Evolutionary conservation across 2,329 filamentous ascomycete genomes (phyloP).

Genomic region (Fusarium acutatum): DNA sequence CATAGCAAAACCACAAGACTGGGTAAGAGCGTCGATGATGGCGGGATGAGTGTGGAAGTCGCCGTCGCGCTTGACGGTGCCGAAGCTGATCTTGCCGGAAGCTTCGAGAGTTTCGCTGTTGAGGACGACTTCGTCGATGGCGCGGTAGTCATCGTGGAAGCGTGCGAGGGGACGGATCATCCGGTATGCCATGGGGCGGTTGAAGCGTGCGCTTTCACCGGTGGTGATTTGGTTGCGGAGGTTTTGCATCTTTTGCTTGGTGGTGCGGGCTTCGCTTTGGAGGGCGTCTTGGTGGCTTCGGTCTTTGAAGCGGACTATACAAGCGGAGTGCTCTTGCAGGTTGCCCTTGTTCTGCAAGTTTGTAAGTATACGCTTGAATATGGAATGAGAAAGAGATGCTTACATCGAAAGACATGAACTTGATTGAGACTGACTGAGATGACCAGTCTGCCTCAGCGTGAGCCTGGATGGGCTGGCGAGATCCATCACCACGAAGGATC

Average conservation of each 20-base stretch:
- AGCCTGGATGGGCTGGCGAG: conserved; percentile 20
- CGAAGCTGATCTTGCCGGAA: conserved; percentile 24
- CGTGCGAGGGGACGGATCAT: conserved; percentile 31
- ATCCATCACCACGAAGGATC: conserved; percentile 10
- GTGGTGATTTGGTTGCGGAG: conserved; percentile 23
- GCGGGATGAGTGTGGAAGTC: conserved; percentile 34
- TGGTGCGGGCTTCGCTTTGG: neutral
- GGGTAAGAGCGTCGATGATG: conserved; percentile 31
- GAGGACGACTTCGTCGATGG: conserved; percentile 32
- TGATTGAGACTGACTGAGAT: neutral
- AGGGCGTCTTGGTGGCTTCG: conserved; percentile 7
- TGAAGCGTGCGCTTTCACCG: conserved; percentile 27
- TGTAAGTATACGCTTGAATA: neutral
- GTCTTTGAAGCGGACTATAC: conserved; percentile 26
- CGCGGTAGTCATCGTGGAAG: conserved; percentile 35
- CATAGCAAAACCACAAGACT: conserved; percentile 37
- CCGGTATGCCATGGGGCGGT: conserved; percentile 35
- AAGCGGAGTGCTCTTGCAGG: conserved; percentile 21
- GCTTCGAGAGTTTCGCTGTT: conserved; percentile 32
- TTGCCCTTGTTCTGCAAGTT: neutral
- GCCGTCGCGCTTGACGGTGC: conserved; percentile 22
- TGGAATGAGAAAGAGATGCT: rapidly evolving
- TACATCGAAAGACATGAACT: conserved; percentile 34
- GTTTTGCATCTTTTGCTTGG: conserved; percentile 22
- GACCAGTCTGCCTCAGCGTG: conserved; percentile 31